Conservation (phyloP, 495 filamentous ascomycete genomes). For the Lindgomyces ingoldianus region DNA sequence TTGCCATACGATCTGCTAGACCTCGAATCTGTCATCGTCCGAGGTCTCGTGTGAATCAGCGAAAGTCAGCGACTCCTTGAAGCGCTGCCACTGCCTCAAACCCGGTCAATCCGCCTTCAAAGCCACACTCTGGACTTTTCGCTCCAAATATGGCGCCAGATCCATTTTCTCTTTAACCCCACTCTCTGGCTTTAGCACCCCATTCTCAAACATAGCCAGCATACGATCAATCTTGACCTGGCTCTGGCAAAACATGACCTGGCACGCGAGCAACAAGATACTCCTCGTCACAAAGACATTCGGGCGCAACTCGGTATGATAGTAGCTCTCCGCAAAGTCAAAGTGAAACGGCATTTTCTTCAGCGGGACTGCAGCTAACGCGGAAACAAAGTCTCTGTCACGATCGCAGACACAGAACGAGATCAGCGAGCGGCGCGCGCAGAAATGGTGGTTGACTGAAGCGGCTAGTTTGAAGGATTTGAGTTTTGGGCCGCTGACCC, state of each 20-base stretch:
- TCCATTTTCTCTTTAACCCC: background rate
- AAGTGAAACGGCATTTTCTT: constrained; percentile 2
- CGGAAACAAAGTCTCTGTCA: background rate
- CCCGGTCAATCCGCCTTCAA: too few relatives aligned
- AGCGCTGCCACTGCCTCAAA: too few relatives aligned
- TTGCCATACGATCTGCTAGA: too few relatives aligned
- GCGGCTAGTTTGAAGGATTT: background rate
- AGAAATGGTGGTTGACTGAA: constrained; percentile 1
- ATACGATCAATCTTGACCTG: constrained; percentile 4
- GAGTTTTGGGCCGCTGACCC: background rate
- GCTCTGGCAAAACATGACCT: constrained; percentile 26
- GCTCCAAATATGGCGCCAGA: constrained; percentile 6
- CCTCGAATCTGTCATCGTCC: too few relatives aligned
- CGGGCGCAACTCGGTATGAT: background rate
- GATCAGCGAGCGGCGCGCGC: constrained; percentile 7
- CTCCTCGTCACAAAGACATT: constrained; percentile 5
- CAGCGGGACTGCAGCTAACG: constrained; percentile 1
- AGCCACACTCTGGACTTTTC: background rate
- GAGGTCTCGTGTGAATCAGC: too few relatives aligned
- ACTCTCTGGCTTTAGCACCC: background rate
- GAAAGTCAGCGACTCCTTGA: too few relatives aligned
- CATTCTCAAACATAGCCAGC: constrained; percentile 6
- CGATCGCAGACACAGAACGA: constrained; percentile 12
- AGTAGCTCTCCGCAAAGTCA: constrained; percentile 25
- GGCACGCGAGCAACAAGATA: constrained; percentile 20